Percentiles rank a stretch among this genome's conserved stretches.
Conservation (phyloP, 1,139 yeast genomes). For the Suhomyces bribrorum region DNA sequence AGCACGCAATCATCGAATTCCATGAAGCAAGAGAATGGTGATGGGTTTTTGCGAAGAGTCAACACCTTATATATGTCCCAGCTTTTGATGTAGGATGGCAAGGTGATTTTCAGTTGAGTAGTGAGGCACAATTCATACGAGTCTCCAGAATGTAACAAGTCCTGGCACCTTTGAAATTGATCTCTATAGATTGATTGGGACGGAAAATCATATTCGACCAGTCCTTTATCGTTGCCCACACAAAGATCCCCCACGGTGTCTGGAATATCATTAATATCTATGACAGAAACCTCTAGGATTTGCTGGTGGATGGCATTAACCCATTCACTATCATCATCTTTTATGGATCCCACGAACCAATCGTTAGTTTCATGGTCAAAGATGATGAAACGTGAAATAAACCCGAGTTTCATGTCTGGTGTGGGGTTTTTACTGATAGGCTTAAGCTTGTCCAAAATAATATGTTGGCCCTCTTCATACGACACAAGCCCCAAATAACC, state of each 20-base stretch:
- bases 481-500: conserved; percentile 85
- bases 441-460: conserved; percentile 35
- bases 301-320: conserved; percentile 22
- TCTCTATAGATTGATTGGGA: conserved; percentile 52
- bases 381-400: conserved; percentile 65
- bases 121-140: conserved; percentile 94
- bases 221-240: conserved; percentile 17
- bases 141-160: conserved; percentile 74
- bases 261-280: conserved; percentile 26
- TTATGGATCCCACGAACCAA: conserved; percentile 58
- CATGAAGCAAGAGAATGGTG: conserved; percentile 87
- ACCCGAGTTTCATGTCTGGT: conserved; percentile 79
- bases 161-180: conserved; percentile 67
- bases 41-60: conserved; percentile 70
- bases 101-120: conserved; percentile 63
- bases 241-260: conserved; percentile 30
- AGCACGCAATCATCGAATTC: conserved; percentile 70
- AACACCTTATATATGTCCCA: conserved; percentile 83
- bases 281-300: conserved; percentile 11
- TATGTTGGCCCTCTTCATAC: conserved; percentile 75
- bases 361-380: conserved; percentile 49
- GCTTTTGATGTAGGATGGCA: conserved; percentile 49
- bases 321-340: conserved; percentile 38
- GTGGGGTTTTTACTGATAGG: conserved; percentile 30
- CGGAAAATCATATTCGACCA: conserved; percentile 51